phyloP scores from a whole-genome alignment of 2,329 filamentous ascomycete species.

The Cordyceps farinosa region DNA sequence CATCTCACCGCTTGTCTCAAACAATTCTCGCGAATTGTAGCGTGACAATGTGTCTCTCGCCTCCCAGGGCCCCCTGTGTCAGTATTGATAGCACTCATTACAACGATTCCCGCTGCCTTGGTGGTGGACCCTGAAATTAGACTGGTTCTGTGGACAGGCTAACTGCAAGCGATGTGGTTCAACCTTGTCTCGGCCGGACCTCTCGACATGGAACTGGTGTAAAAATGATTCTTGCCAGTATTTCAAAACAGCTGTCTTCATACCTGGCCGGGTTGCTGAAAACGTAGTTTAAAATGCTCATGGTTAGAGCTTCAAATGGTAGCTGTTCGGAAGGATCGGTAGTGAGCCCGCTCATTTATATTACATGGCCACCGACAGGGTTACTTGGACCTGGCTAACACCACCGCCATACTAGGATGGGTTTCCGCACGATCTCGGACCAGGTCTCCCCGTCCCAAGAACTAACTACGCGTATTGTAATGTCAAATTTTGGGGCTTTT shows the following conservation, averaged over 20 bases:
- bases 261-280: background rate
- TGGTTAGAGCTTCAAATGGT: background rate
- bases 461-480: background rate
- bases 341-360: background rate
- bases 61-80: background rate
- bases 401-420: background rate
- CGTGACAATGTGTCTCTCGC: background rate
- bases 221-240: too few relatives aligned
- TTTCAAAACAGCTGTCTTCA: background rate
- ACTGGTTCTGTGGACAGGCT: constrained; percentile 1
- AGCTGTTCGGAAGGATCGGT: background rate
- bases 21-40: background rate
- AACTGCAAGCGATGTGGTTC: background rate
- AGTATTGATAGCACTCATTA: background rate
- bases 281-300: background rate
- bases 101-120: constrained; percentile 2
- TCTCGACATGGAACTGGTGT: background rate
- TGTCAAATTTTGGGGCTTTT: background rate
- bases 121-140: constrained; percentile 15
- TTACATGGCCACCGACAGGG: background rate
- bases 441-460: background rate
- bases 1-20: background rate
- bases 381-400: background rate
- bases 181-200: constrained; percentile 1
- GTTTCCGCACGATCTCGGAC: background rate